Evolutionary conservation across 2,329 filamentous ascomycete genomes (phyloP), one percentile per base, ranked within the genome.

Genomic region (Harringtonia lauricola): DNA sequence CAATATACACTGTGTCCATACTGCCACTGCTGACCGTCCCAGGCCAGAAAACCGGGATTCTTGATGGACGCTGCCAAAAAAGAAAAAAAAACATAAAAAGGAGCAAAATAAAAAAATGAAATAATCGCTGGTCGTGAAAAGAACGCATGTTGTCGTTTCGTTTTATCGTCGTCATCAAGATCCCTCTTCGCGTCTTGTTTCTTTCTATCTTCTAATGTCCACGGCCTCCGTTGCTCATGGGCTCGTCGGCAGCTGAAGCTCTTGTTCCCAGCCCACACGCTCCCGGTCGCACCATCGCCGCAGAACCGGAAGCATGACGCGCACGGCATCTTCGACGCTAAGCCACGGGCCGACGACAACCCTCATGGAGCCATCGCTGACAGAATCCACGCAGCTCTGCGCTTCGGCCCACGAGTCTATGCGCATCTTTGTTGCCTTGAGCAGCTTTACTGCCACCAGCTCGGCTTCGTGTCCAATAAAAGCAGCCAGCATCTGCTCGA

Each of bases 241-340:
- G n/a, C 15, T 18, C 17, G 9, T 28, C 24, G 47, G 51, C 6
- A 48, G 36, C 36, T 51, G 41, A 3, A 53, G 39, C 26, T 51
- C 49, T 31, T 50, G 49, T 21, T 50, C 48, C 71, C 70, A 74
- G 17, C 62, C 56, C n/a, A 72, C 62, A 6, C 56, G 55, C 46
- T 72, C 67, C 3, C 64, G 60, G 9, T 61, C 58, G 36, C 64
- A 66, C 65, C 68, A 73, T 21, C 59, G 55, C 3, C 58, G 59
- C 49, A 74, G 55, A 5, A 70, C 54, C 8, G 55, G 57, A 44
- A 73, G 50, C 13, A 61, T 59, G 6, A 57, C 54, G 8, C 57
- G 53, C 13, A 65, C 64, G 8, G 64, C 59, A 14, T 71, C 68
- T 44, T 72, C 66, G 10, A 71, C 56, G 3, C 58, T 59, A 9